Conservation (phyloP, 2,329 filamentous ascomycete genomes). For the Myriangium duriaei region DNA sequence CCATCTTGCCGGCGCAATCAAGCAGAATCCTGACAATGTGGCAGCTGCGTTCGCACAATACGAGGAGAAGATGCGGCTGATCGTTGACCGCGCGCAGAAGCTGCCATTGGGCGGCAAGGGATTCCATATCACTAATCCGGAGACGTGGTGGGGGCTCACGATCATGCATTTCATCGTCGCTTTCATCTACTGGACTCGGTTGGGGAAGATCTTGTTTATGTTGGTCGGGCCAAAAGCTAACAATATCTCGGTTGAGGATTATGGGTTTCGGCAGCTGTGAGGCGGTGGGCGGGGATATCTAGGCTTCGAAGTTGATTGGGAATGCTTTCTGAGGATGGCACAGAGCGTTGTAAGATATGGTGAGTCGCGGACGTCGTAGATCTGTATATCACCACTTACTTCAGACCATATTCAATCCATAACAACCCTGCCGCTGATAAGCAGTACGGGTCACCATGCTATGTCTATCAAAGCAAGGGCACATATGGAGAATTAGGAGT, state of each 20-base stretch:
- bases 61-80: slow-evolving; percentile 17
- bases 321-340: no score
- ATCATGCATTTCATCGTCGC: slow-evolving; percentile 11
- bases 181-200: slow-evolving; percentile 9
- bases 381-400: no score
- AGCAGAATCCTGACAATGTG: slow-evolving; percentile 13
- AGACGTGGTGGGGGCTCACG: slow-evolving; percentile 16
- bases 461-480: no score
- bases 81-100: slow-evolving; percentile 18
- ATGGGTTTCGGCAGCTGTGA: slow-evolving; percentile 16
- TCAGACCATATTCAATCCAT: no score
- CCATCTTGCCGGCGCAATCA: slow-evolving; percentile 20
- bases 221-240: slow-evolving; percentile 16
- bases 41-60: slow-evolving; percentile 17
- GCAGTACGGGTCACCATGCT: no score
- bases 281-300: no score
- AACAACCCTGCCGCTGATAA: no score
- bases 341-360: no score
- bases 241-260: slow-evolving; percentile 18
- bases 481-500: no score
- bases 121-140: slow-evolving; percentile 16
- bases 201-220: slow-evolving; percentile 13
- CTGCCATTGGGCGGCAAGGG: slow-evolving; percentile 18
- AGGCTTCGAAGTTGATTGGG: no score
- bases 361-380: no score